phyloP scores from a whole-genome alignment of 306 rosid genomes.

The Fragaria nilgerrensis region DNA sequence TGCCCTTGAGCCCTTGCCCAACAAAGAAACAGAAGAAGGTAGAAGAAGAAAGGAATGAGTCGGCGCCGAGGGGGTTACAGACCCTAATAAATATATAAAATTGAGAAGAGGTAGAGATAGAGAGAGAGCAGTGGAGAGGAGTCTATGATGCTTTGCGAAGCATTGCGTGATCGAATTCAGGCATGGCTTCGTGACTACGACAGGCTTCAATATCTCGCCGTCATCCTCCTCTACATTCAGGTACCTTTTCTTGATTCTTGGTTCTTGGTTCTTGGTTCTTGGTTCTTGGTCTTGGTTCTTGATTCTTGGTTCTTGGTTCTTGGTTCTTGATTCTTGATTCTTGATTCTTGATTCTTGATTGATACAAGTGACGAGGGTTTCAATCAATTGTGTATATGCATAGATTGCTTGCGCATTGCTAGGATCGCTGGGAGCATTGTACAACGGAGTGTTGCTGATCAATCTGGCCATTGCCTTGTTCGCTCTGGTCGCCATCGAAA shows the following conservation, averaged over 20 bases:
- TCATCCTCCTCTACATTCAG: constrained; percentile 84
- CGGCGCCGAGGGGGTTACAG: constrained; percentile 6
- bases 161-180: constrained; percentile 68
- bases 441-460: constrained; percentile 73
- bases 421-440: constrained; percentile 91
- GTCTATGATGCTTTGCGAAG: constrained; percentile 72
- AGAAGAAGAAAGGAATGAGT: not conserved
- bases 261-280: not conserved
- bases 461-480: constrained; percentile 78
- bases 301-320: too few species aligned
- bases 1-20: too few species aligned
- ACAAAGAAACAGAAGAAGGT: not conserved
- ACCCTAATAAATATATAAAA: not conserved
- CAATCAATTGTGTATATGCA: not conserved
- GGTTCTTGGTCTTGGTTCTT: too few species aligned
- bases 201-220: constrained; percentile 75
- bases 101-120: not conserved
- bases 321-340: too few species aligned
- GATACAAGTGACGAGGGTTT: too few species aligned
- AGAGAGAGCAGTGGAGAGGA: not conserved
- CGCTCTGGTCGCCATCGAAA: constrained; percentile 93
- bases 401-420: constrained; percentile 89
- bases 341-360: too few species aligned
- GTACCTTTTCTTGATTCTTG: constrained; percentile 18
- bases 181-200: constrained; percentile 91